Percentiles rank a stretch among this genome's conserved stretches.
phyloP scores from a whole-genome alignment of 805 yeast genomes.

The Cyberlindnera galapagoensis region DNA sequence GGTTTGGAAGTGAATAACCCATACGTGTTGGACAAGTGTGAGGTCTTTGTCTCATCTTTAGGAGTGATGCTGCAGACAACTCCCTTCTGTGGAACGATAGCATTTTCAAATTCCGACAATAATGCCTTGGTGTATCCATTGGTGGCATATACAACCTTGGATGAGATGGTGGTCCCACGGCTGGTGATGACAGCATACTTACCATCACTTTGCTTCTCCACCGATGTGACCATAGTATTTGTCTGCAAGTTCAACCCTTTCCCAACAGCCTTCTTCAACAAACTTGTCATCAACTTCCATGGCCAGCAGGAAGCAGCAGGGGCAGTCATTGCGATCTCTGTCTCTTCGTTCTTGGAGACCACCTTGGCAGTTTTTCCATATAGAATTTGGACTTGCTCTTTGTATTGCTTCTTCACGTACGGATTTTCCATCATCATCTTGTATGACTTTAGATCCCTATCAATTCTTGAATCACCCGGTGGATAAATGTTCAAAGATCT shows the following conservation, averaged over 20 bases:
- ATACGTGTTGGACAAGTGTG: constrained; percentile 32
- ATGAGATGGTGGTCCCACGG: constrained; percentile 26
- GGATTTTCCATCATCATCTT: constrained; percentile 24
- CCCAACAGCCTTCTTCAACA: constrained; percentile 27
- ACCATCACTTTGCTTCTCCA: constrained; percentile 21
- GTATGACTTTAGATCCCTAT: constrained; percentile 12
- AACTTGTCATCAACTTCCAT: constrained; percentile 30
- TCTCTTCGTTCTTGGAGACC: constrained; percentile 69
- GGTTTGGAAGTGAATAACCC: constrained; percentile 24
- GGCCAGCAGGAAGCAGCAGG: constrained; percentile 43
- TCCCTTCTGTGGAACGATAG: constrained; percentile 32
- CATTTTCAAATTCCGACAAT: constrained; percentile 22
- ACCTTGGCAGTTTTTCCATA: constrained; percentile 36
- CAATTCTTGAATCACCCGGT: constrained; percentile 15
- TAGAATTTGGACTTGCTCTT: constrained; percentile 26
- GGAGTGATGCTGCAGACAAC: constrained; percentile 26
- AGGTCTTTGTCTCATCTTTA: constrained; percentile 18
- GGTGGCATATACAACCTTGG: constrained; percentile 27
- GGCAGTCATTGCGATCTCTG: constrained; percentile 61
- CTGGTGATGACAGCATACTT: constrained; percentile 28
- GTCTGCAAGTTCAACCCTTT: constrained; percentile 37
- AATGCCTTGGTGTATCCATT: constrained; percentile 33
- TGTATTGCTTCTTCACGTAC: constrained; percentile 23
- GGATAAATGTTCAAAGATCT: constrained; percentile 30
- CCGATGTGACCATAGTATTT: constrained; percentile 31